These are phyloP conservation scores for Bruguiera gymnorhiza DNA, from an alignment of 345 rosid genomes.

Conservation along the genomic window DNA sequence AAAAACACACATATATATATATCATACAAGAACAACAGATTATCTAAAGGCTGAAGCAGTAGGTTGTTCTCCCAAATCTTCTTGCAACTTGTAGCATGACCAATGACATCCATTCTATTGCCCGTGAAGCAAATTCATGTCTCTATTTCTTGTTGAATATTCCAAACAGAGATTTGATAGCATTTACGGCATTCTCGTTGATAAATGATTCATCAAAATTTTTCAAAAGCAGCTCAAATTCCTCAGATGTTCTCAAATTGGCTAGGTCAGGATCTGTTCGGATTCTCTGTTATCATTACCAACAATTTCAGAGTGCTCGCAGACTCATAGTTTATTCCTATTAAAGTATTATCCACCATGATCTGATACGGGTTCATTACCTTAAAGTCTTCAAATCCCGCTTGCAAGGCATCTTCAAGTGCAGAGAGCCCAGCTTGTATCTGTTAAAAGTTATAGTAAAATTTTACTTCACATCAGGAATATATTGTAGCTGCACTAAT, in stretches of 20 bases:
- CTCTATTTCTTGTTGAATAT: slow-evolving; percentile 61
- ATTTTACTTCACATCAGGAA: no score
- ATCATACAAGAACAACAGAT: neutral
- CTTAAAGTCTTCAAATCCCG: slow-evolving; percentile 91
- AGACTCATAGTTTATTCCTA: neutral
- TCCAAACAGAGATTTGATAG: slow-evolving; percentile 86
- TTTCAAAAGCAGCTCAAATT: slow-evolving; percentile 68
- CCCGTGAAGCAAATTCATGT: slow-evolving; percentile 7
- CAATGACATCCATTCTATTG: neutral
- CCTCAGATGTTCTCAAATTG: slow-evolving; percentile 52
- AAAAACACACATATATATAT: no score
- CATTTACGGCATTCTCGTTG: slow-evolving; percentile 89
- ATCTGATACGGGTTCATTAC: slow-evolving; percentile 26
- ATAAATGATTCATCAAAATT: slow-evolving; percentile 90
- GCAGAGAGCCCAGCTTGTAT: slow-evolving; percentile 85
- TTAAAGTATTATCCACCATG: neutral
- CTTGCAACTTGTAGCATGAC: neutral
- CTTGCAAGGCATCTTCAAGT: slow-evolving; percentile 77
- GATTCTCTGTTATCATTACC: slow-evolving; percentile 56
- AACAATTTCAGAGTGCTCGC: slow-evolving; percentile 11
- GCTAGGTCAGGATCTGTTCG: slow-evolving; percentile 81
- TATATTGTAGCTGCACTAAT: no score
- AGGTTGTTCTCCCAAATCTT: neutral
- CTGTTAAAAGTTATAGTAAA: slow-evolving; percentile 27
- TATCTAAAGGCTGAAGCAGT: neutral